Base-by-base conservation (phyloP, 768 basidiomycete species). In the Auriscalpium microsporum region DNA sequence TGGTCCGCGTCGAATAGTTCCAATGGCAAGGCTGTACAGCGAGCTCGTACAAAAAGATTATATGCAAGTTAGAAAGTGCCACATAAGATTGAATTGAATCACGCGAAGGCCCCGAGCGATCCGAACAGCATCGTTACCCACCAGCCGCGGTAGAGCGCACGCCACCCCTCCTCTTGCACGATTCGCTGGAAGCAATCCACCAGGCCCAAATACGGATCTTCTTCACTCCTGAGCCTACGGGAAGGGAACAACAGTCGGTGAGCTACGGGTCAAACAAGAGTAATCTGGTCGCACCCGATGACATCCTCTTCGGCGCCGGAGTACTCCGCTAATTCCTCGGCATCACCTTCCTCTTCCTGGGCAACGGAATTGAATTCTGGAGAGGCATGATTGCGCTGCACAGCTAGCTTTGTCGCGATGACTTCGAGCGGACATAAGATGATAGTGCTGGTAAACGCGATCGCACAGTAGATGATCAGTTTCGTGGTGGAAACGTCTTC, bases 331-430 rank as follows among this genome's bases (percentile, higher is more conserved):
- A 72, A 70, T 47, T 81, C 78, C 55, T 62, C 79, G 3, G 71
- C 73, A 61, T 86, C 83, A 7, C 80, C 81, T 42, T 84, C 84
- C 16, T 81, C 80, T 61, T 91, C 87, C 64, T 89, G 86, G 4
- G 81, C 72, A 34, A 87, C 80, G 1, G 87, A 83, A 59, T 88
- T 86, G 64, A 80, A 87, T 54, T 86, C 87, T 6, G 82, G 72
- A 14, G 84, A 82, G 8, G 84, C 81, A 59, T 91, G 89, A 60
- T 92, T 93, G 52, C 90, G 80, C 64, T 93, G 90, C 54, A 93
- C 86, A 17, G 89, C 86, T 6, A 93, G 77, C 49, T 89, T 75
- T 13, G 85, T 87, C 13, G 82, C 69, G 49, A 92, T 85, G 33
- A 93, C 89, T 64, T 93, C 90, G 28, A 93, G 70, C 5, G 90